Conservation (phyloP, 306 rosid genomes). For the Vicia faba region DNA sequence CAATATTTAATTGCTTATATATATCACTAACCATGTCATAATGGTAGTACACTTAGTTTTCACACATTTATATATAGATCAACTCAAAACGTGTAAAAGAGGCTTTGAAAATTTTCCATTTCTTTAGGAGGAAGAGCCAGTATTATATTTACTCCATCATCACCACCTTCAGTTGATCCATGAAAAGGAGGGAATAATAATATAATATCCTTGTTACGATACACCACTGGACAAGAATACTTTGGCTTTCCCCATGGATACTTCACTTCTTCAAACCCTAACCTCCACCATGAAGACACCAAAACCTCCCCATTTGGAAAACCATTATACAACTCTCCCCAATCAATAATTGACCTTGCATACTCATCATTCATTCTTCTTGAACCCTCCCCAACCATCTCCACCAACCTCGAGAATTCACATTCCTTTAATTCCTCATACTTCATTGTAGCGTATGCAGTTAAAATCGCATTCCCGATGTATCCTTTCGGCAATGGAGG, state of each 20-base stretch:
- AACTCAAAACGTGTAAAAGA: conserved; percentile 44
- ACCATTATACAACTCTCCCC: conserved; percentile 70
- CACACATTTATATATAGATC: neutral
- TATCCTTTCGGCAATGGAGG: conserved; percentile 52
- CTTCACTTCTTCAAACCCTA: conserved; percentile 72
- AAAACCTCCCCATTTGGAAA: conserved; percentile 71
- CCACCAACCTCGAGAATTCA: conserved; percentile 50
- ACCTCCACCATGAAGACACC: conserved; percentile 83
- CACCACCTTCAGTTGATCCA: conserved; percentile 16
- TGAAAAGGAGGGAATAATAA: conserved; percentile 57
- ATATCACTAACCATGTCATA: no score
- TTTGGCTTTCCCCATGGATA: conserved; percentile 86
- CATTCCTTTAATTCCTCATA: conserved; percentile 49
- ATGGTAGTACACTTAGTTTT: neutral
- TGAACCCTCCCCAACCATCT: conserved; percentile 63
- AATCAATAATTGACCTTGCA: conserved; percentile 62
- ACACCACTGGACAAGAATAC: conserved; percentile 69
- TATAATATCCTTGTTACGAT: conserved; percentile 63
- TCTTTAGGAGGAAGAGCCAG: conserved; percentile 65
- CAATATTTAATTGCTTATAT: no score
- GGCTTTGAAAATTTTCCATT: conserved; percentile 51
- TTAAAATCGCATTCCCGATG: conserved; percentile 59
- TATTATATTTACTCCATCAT: conserved; percentile 50
- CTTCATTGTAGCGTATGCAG: conserved; percentile 44
- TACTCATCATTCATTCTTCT: conserved; percentile 64